Conservation (phyloP, 2,329 filamentous ascomycete genomes). For the Neofusicoccum ribis region DNA sequence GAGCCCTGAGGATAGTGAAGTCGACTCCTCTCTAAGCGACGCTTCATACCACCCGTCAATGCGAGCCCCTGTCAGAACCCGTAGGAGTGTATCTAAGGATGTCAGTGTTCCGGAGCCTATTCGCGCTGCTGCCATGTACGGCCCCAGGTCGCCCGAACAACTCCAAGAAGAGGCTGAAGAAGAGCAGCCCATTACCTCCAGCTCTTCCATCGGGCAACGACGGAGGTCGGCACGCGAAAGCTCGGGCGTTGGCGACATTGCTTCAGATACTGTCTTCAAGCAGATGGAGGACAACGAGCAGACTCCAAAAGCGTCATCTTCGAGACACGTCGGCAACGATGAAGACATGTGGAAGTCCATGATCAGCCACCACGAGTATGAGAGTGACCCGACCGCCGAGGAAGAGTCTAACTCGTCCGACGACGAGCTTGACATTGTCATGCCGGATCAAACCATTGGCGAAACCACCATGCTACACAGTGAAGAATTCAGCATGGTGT, state of each 20-base stretch:
- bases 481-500: conserved; percentile 54
- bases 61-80: not conserved
- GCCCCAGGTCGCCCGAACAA: not conserved
- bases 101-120: conserved; percentile 4
- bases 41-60: not conserved
- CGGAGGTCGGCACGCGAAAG: not conserved
- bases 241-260: not conserved
- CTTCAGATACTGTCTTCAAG: not conserved
- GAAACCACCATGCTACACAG: conserved; percentile 50
- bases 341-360: conserved; percentile 18
- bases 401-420: conserved; percentile 12
- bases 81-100: not conserved
- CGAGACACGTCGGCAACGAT: not conserved
- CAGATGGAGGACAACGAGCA: not conserved
- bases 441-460: conserved; percentile 28
- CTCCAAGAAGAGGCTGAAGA: not conserved
- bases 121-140: conserved; percentile 10
- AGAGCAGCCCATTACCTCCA: not conserved
- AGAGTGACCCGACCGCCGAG: not conserved
- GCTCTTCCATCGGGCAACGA: not conserved
- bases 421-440: conserved; percentile 13
- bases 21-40: conserved; percentile 9
- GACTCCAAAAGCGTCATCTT: not conserved
- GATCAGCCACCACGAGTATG: conserved; percentile 9
- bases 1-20: conserved; percentile 1